Evolutionary conservation across 176 grass and related monocot species (phyloP).

Genomic region (Microstegium vimineum): DNA sequence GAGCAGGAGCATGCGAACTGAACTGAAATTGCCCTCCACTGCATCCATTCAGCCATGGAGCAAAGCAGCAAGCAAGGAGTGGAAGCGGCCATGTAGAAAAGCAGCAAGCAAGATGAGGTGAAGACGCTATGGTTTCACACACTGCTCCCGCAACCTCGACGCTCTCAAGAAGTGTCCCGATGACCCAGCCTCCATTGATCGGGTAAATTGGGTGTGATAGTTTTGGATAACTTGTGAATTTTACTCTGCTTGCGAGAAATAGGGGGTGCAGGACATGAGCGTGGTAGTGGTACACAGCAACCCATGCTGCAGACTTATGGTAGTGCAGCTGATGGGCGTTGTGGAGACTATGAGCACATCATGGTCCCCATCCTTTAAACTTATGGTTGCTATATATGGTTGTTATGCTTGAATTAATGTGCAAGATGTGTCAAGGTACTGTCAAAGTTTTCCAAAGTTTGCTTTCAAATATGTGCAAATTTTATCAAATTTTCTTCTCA

Average conservation of each 20-base stretch:
- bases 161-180: conserved; percentile 50
- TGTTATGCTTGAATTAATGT: too few relatives aligned
- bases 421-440: too few relatives aligned
- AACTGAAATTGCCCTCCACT: neutral
- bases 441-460: too few relatives aligned
- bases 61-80: neutral
- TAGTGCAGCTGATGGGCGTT: conserved; percentile 88
- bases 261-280: conserved; percentile 75
- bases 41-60: neutral
- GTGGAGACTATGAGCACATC: conserved; percentile 78
- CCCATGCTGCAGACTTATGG: conserved; percentile 86
- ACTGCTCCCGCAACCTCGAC: conserved; percentile 53
- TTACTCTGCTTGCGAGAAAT: neutral
- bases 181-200: conserved; percentile 43
- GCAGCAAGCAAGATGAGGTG: too few relatives aligned
- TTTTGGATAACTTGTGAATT: neutral
- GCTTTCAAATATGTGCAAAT: too few relatives aligned
- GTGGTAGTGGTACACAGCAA: conserved; percentile 82
- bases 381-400: too few relatives aligned
- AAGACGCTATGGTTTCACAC: conserved; percentile 17
- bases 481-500: too few relatives aligned
- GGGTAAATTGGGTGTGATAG: conserved; percentile 20
- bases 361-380: neutral
- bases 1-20: too few relatives aligned
- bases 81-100: conserved; percentile 38